A percentile compares a stretch with the other conserved stretches of the same genome.
Conservation (phyloP, 2,329 filamentous ascomycete genomes). For the Aureobasidium sp. region DNA sequence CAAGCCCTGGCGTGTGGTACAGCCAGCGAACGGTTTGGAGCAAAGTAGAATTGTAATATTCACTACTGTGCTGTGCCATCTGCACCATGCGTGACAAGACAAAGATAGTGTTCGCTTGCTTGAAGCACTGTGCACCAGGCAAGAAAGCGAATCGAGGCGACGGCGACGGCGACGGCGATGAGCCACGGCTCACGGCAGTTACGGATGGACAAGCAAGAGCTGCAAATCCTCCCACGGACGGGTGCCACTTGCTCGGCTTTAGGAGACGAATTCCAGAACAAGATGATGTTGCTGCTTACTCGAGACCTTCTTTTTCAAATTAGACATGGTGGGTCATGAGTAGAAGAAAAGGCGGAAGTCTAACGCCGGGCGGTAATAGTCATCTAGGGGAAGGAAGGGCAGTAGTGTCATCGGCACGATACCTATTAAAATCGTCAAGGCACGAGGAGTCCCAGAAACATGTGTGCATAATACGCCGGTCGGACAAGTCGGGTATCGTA, state of each 20-base stretch:
- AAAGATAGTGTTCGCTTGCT: constrained; percentile 10
- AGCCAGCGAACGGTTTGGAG: constrained; percentile 10
- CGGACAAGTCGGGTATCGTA: constrained; percentile 12
- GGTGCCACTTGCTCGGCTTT: constrained; percentile 1
- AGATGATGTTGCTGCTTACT: constrained; percentile 11
- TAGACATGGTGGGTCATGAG: constrained; percentile 8
- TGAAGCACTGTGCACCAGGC: neutral
- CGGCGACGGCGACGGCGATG: neutral
- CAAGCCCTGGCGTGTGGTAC: constrained; percentile 10
- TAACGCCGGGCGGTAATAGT: constrained; percentile 10
- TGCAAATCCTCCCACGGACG: neutral
- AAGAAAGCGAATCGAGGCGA: neutral
- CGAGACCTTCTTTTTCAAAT: constrained; percentile 9
- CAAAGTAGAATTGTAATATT: constrained; percentile 3
- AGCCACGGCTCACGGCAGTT: constrained; percentile 7
- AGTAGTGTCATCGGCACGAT: constrained; percentile 5
- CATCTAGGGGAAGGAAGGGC: constrained; percentile 1
- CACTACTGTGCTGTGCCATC: constrained; percentile 1
- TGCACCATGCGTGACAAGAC: constrained; percentile 10
- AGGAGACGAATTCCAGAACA: constrained; percentile 1
- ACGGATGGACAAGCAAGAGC: constrained; percentile 10
- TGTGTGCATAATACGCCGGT: neutral
- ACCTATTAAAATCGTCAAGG: constrained; percentile 2
- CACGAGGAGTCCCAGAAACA: constrained; percentile 3
- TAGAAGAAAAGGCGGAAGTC: constrained; percentile 7